Base-by-base conservation (phyloP, 1,139 yeast species). In the Lipomyces yarrowii region DNA sequence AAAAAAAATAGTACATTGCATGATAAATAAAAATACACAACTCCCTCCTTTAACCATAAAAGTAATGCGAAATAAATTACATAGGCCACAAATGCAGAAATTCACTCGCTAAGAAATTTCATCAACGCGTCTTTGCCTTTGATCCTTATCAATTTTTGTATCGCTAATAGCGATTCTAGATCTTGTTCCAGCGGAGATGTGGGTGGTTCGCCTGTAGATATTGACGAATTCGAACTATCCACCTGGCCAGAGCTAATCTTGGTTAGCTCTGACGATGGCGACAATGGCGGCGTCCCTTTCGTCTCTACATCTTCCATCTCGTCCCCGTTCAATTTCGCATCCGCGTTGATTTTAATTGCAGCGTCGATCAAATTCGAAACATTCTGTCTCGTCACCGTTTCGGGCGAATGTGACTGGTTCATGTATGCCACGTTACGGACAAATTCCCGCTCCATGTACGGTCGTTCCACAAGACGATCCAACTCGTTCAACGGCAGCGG, bases 91-190 rank as follows among this genome's bases (percentile, higher is more conserved):
- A 37, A 42, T 42, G 48, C 48, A 42, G 18, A 42, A n/a, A 35
- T 42, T 57, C 23, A 42, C 52, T 48, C 59, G 39, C 59, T 54
- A 13, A 67, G 80, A 75, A 90, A 90, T 57, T 84, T 77, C 71
- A 91, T 64, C 62, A 93, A 76, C 57, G 85, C 84, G 3, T 87
- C 90, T 71, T 84, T 84, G 0, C 97, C 97, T 76, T 90, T 92
- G 56, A 83, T 68, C 67, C 85, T 82, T 76, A 93, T 83, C 64
- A 92, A 78, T 70, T 81, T 80, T 73, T 87, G 88, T 63, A 92
- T 83, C 23, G 84, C 80, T 52, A 81, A 71, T 46, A 91, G 33
- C 21, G 59, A 10, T 15, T 46, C 54, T n/a, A n/a, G 18, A 11
- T 55, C 53, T 56, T 60, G 59, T n/a, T 23, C 55, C 30, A 7